Conservation (phyloP, 176 grass and related monocot species). For the Tillandsia leiboldiana region DNA sequence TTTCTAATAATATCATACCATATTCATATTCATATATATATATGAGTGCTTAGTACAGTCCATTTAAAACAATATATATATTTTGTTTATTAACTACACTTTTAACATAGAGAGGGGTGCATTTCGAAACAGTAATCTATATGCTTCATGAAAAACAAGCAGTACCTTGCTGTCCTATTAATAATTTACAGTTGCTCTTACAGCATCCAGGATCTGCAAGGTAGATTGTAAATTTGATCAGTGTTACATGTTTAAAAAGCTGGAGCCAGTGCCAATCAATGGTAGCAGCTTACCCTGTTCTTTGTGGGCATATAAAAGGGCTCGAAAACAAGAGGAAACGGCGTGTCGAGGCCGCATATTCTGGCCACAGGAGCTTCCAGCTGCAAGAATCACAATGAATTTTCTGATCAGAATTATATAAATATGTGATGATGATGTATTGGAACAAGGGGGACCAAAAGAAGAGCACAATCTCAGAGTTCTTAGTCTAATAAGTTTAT, state of each 20-base stretch:
- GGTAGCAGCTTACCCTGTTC: constrained; percentile 51
- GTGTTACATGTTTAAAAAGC: neutral
- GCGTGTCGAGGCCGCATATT: constrained; percentile 82
- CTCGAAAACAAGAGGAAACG: constrained; percentile 89
- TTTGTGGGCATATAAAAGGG: constrained; percentile 86
- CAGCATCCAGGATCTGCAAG: constrained; percentile 59
- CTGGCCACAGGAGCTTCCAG: constrained; percentile 76
- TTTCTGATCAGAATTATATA: neutral
- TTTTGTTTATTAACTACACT: too few species aligned
- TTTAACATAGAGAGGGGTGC: too few species aligned
- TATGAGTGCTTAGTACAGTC: too few species aligned
- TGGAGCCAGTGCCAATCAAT: neutral
- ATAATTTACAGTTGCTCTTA: constrained; percentile 79
- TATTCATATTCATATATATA: too few species aligned
- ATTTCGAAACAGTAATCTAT: neutral
- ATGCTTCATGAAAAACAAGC: neutral
- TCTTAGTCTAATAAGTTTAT: too few species aligned
- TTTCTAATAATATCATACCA: too few species aligned
- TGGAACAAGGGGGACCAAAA: too few species aligned
- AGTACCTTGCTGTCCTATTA: constrained; percentile 11
- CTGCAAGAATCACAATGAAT: constrained; percentile 14
- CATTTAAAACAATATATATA: too few species aligned
- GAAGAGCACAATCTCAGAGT: too few species aligned
- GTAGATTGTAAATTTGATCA: neutral
- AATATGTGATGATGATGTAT: neutral